Evolutionary conservation across 2,329 filamentous ascomycete species (phyloP).

Genomic region (Ophiocordyceps camponoti-rufipedis): DNA sequence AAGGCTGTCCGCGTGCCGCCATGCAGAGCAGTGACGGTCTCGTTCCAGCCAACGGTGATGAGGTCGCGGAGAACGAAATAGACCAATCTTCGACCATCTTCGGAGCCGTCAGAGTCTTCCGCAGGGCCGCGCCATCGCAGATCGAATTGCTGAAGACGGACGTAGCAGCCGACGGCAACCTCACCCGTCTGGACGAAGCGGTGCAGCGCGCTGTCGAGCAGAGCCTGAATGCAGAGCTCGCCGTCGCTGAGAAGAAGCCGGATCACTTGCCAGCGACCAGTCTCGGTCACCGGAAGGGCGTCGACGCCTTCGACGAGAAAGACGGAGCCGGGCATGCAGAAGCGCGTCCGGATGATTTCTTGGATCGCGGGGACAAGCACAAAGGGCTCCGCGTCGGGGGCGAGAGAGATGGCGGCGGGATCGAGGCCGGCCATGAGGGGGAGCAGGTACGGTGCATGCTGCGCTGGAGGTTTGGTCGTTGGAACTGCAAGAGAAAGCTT

Average conservation of each 20-base stretch:
- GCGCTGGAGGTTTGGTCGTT: not conserved
- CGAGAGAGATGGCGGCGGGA: conserved; percentile 9
- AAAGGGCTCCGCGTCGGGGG: conserved; percentile 8
- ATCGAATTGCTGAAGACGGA: conserved; percentile 24
- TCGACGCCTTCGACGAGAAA: conserved; percentile 32
- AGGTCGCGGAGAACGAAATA: conserved; percentile 28
- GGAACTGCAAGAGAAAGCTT: too few relatives aligned
- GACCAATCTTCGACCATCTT: conserved; percentile 12
- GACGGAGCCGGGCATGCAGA: conserved; percentile 26
- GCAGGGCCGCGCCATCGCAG: conserved; percentile 10
- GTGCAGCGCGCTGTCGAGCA: conserved; percentile 27
- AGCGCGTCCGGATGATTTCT: conserved; percentile 28
- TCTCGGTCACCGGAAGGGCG: conserved; percentile 14
- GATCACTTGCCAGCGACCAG: conserved; percentile 22
- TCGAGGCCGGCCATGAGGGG: conserved; percentile 10
- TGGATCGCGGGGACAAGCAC: conserved; percentile 21
- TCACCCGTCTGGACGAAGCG: conserved; percentile 25
- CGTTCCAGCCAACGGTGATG: conserved; percentile 28
- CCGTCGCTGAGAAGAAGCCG: conserved; percentile 34
- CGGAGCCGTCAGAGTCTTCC: not conserved
- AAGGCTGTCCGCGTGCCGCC: not conserved
- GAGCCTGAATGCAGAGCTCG: conserved; percentile 32
- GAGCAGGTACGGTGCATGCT: not conserved
- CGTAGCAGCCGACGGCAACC: conserved; percentile 28
- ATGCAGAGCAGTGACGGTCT: conserved; percentile 14